These are phyloP conservation scores for Colletotrichum graminicola DNA, from an alignment of 2,329 filamentous ascomycete genomes.

Conservation along the genomic window DNA sequence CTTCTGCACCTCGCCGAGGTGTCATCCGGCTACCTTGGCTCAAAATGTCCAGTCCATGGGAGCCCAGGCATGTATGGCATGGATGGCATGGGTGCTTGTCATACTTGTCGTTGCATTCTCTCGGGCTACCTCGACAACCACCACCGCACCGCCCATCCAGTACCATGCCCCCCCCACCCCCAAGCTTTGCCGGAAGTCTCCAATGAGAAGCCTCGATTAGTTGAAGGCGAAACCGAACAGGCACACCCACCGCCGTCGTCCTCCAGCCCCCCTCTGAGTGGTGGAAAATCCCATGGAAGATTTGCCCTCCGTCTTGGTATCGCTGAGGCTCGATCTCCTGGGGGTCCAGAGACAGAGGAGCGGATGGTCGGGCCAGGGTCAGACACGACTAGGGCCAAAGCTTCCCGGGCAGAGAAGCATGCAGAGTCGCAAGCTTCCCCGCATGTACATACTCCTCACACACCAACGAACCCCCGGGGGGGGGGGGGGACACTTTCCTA, in stretches of 20 bases:
- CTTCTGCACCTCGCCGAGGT: neutral
- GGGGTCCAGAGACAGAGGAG: constrained; percentile 24
- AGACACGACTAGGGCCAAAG: constrained; percentile 19
- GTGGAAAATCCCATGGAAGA: constrained; percentile 43
- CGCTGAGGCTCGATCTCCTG: constrained; percentile 41
- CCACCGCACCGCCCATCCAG: neutral
- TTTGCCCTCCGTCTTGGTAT: constrained; percentile 43
- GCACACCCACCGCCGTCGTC: constrained; percentile 22
- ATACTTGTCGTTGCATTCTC: constrained; percentile 25
- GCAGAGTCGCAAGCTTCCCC: constrained; percentile 6
- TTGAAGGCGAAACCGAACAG: constrained; percentile 31
- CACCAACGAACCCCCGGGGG: neutral
- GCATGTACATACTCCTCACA: constrained; percentile 17
- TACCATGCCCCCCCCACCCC: constrained; percentile 1
- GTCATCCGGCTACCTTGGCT: constrained; percentile 4
- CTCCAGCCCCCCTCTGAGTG: constrained; percentile 36
- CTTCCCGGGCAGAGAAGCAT: constrained; percentile 25
- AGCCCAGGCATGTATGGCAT: constrained; percentile 18
- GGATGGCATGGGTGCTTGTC: constrained; percentile 25
- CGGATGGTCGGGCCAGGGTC: constrained; percentile 24
- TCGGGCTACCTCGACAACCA: constrained; percentile 22
- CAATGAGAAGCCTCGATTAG: constrained; percentile 32
- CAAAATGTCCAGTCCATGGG: constrained; percentile 21
- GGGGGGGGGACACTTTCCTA: constrained; percentile 16
- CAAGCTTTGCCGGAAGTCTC: constrained; percentile 30